These are phyloP conservation scores for Lactuca sativa DNA, from an alignment of 129 eudicot genomes.

Conservation along the genomic window DNA sequence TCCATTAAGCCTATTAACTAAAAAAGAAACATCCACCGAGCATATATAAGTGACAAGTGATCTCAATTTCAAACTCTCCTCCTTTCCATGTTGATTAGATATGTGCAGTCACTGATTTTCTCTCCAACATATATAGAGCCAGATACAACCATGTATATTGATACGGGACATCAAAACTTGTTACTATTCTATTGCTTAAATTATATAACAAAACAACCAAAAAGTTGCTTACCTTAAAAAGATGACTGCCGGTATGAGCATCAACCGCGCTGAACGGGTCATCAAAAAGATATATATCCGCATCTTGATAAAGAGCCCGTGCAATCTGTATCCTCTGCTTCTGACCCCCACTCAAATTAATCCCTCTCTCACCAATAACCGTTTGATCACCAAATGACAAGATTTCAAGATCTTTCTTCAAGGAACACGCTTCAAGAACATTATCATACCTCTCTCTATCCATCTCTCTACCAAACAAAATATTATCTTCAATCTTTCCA, in stretches of 20 bases:
- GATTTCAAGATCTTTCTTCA: constrained; percentile 49
- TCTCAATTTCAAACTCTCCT: no score
- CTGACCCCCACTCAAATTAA: constrained; percentile 51
- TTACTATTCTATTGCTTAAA: no score
- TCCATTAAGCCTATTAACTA: no score
- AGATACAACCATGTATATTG: no score
- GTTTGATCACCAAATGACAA: constrained; percentile 46
- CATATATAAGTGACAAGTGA: no score
- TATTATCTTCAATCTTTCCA: constrained; percentile 46
- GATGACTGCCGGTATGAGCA: constrained; percentile 55
- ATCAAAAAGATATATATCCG: constrained; percentile 45
- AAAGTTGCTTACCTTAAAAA: constrained; percentile 37
- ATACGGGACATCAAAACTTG: no score
- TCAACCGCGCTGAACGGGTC: constrained; percentile 63
- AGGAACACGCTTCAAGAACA: constrained; percentile 34
- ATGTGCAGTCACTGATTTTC: no score
- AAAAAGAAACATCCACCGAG: no score
- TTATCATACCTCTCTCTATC: constrained; percentile 36
- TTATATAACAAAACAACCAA: background rate
- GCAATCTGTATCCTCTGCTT: constrained; percentile 53
- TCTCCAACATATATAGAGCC: no score
- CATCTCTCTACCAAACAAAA: constrained; percentile 44
- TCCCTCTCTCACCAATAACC: constrained; percentile 41
- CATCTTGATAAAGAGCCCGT: constrained; percentile 49
- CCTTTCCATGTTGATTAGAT: no score